These are phyloP conservation scores for Plasmodium blacklocki DNA, from an alignment of 169 alveolate species.

Conservation along the genomic window DNA sequence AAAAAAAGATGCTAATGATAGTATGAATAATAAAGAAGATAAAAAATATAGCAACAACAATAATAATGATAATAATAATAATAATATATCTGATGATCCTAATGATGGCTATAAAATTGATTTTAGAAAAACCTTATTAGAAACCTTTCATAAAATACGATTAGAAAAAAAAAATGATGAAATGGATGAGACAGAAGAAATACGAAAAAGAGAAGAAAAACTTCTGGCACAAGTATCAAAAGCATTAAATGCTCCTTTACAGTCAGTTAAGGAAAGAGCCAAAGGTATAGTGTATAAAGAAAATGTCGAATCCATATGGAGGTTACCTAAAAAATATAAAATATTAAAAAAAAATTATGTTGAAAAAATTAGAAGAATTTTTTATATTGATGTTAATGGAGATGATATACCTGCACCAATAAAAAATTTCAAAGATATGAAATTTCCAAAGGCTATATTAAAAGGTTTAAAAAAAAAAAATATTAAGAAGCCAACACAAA, in stretches of 20 bases:
- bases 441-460: conserved; percentile 91
- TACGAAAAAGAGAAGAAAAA: conserved; percentile 67
- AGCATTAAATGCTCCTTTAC: conserved; percentile 76
- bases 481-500: conserved; percentile 93
- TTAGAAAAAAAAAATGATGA: conserved; percentile 52
- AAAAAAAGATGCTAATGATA: background rate
- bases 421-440: conserved; percentile 91
- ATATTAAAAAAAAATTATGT: conserved; percentile 74
- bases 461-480: conserved; percentile 89
- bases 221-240: conserved; percentile 73
- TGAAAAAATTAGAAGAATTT: conserved; percentile 78
- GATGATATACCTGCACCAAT: conserved; percentile 95
- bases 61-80: conserved; percentile 6
- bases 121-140: conserved; percentile 50
- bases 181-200: conserved; percentile 64
- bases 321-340: conserved; percentile 82
- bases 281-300: conserved; percentile 79
- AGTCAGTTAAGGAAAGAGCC: conserved; percentile 83
- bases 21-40: background rate
- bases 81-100: background rate
- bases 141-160: conserved; percentile 57
- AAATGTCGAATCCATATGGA: conserved; percentile 79
- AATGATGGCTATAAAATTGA: conserved; percentile 18
- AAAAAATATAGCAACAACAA: background rate
- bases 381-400: conserved; percentile 91